Evolutionary conservation across 495 filamentous ascomycete genomes (phyloP), one percentile per base, ranked within the genome.

Genomic region (Trichocladium antarcticum): DNA sequence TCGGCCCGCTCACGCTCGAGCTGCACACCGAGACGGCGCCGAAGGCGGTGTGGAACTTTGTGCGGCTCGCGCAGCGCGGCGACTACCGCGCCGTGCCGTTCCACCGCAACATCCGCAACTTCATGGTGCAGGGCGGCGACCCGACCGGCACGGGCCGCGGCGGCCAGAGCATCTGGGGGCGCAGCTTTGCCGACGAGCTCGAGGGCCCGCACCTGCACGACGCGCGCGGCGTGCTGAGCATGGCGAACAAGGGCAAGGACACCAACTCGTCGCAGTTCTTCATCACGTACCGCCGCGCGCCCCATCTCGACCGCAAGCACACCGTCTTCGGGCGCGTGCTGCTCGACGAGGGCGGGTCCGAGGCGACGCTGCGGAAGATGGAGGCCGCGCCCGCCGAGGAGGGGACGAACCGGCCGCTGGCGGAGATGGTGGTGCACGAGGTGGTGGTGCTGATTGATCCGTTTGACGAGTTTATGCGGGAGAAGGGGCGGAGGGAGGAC

Each of bases 91-190:
- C 73, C 59, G 78, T 93, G 7, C 56, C 74, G 17, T 97, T 97
- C 60, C 92, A 99, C 64, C 81, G 92, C 42, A 93, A 88, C 61
- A 95, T 99, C 58, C 76, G 77, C 21, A 87, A 85, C 51, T 99
- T 99, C 65, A 99, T 99, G 92, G 85, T 97, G 49, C 92, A 99
- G 61, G 93, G 93, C 46, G 92, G 92, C 50, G 92, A 98, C 61
- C 92, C 92, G 0, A 85, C 85, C 0, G 89, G 89, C 0, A 93
- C 87, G 1, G 92, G 92, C 8, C 74, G 84, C 32, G 90, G 90
- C n/a, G 92, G 92, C 0, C 70, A 77, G 35, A 87, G 82, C 57
- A 75, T 89, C 48, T 97, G 92, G 92, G 83, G 83, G 37, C 89
- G 87, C 65, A 82, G 83, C 50, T 98, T 98, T 60, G 72, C 82